phyloP scores from a whole-genome alignment of 306 rosid genomes.

The Prunus fruticosa region DNA sequence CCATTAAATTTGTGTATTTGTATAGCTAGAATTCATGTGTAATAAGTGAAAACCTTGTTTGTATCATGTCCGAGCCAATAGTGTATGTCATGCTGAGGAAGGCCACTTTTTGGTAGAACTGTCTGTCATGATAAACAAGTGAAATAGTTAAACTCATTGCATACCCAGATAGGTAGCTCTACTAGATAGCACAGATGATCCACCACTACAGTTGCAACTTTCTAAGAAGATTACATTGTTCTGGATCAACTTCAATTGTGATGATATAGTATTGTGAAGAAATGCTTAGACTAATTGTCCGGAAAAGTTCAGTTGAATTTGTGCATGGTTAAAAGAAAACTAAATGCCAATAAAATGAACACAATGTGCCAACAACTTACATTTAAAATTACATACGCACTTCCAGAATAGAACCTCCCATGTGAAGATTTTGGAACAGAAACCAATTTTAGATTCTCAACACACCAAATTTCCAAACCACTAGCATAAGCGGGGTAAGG shows the following conservation, averaged over 20 bases:
- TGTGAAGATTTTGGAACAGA: constrained; percentile 57
- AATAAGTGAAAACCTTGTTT: constrained; percentile 44
- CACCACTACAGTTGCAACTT: constrained; percentile 16
- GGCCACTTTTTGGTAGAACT: constrained; percentile 51
- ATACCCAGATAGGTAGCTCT: constrained; percentile 6
- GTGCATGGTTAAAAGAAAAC: background rate
- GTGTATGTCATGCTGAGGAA: constrained; percentile 78
- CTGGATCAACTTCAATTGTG: constrained; percentile 9
- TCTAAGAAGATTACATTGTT: constrained; percentile 1
- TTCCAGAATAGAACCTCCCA: constrained; percentile 79
- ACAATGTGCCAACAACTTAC: constrained; percentile 44
- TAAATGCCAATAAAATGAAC: constrained; percentile 23
- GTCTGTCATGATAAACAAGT: constrained; percentile 60
- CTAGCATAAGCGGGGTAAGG: constrained; percentile 53
- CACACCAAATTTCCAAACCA: constrained; percentile 92
- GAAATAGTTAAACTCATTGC: constrained; percentile 22
- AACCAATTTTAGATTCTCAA: constrained; percentile 69
- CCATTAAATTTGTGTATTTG: background rate
- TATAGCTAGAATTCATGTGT: background rate
- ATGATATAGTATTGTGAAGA: background rate
- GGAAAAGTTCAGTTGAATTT: constrained; percentile 1
- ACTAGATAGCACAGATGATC: constrained; percentile 11
- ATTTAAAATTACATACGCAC: constrained; percentile 75
- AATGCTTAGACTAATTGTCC: background rate
- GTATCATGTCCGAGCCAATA: constrained; percentile 82